Conservation (phyloP, 805 yeast genomes). For the Candida silvicultrix region DNA sequence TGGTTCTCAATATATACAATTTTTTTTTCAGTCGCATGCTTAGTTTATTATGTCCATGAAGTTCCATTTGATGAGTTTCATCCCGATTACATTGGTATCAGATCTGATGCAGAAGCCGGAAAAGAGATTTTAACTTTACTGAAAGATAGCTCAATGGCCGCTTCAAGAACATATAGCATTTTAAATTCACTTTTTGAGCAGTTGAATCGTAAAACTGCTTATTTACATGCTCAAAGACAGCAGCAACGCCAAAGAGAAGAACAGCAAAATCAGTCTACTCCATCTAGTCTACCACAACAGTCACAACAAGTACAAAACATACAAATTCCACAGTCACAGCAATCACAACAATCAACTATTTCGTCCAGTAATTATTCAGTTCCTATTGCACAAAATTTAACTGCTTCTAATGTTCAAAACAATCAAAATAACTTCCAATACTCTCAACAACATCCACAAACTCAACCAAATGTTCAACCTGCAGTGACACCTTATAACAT, state of each 20-base stretch:
- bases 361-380: conserved; percentile 8
- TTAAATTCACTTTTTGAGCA: conserved; percentile 77
- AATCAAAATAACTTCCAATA: conserved; percentile 1
- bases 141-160: conserved; percentile 72
- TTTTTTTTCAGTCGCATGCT: conserved; percentile 82
- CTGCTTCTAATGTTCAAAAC: conserved; percentile 4
- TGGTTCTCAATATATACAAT: conserved; percentile 91
- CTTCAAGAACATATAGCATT: conserved; percentile 72
- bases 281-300: conserved; percentile 2
- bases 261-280: conserved; percentile 5
- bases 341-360: conserved; percentile 2
- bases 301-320: conserved; percentile 2
- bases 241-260: conserved; percentile 6
- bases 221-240: conserved; percentile 25
- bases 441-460: conserved; percentile 4
- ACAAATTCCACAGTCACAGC: conserved; percentile 1
- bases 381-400: conserved; percentile 22
- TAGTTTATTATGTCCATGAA: conserved; percentile 72
- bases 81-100: conserved; percentile 50
- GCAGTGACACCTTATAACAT: conserved; percentile 5
- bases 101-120: conserved; percentile 77
- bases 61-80: conserved; percentile 38
- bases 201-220: conserved; percentile 66
- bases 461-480: conserved; percentile 2
- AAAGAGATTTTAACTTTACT: conserved; percentile 63